A percentile compares a stretch with the other conserved stretches of the same genome.
Evolutionary conservation across 805 yeast genomes (phyloP).

Genomic region (Citeromyces matritensis): DNA sequence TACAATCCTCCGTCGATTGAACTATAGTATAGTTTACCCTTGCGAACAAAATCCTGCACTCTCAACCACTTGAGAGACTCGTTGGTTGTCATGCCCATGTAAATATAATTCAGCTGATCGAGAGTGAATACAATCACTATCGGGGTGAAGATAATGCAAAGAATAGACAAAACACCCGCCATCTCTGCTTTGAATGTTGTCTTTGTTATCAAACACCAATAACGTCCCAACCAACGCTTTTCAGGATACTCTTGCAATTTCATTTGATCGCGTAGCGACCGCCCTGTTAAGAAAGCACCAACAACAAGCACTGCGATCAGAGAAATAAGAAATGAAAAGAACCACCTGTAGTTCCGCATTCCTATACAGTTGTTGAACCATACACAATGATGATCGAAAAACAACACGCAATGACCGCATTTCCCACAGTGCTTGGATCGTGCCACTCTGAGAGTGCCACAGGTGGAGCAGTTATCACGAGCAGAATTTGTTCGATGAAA

Average conservation of each 20-base stretch:
- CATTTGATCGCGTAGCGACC: conserved; percentile 6
- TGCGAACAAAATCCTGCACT: conserved; percentile 20
- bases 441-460: conserved; percentile 58
- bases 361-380: conserved; percentile 45
- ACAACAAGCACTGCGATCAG: conserved; percentile 13
- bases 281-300: conserved; percentile 22
- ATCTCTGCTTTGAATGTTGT: conserved; percentile 18
- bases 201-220: conserved; percentile 10
- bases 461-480: conserved; percentile 29
- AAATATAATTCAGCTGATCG: conserved; percentile 28
- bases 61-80: conserved; percentile 40
- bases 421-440: conserved; percentile 62
- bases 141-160: conserved; percentile 21
- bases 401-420: conserved; percentile 49
- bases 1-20: conserved; percentile 5
- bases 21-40: conserved; percentile 13
- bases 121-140: conserved; percentile 20
- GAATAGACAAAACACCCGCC: conserved; percentile 23
- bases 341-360: conserved; percentile 32
- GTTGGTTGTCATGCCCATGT: conserved; percentile 42
- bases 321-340: conserved; percentile 22
- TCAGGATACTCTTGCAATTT: conserved; percentile 3
- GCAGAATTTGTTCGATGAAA: conserved; percentile 8
- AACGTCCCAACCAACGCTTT: conserved; percentile 4
- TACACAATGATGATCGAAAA: conserved; percentile 52